These are phyloP conservation scores for Pseudogymnoascus sp. DNA, from an alignment of 2,329 filamentous ascomycete genomes.

Conservation along the genomic window DNA sequence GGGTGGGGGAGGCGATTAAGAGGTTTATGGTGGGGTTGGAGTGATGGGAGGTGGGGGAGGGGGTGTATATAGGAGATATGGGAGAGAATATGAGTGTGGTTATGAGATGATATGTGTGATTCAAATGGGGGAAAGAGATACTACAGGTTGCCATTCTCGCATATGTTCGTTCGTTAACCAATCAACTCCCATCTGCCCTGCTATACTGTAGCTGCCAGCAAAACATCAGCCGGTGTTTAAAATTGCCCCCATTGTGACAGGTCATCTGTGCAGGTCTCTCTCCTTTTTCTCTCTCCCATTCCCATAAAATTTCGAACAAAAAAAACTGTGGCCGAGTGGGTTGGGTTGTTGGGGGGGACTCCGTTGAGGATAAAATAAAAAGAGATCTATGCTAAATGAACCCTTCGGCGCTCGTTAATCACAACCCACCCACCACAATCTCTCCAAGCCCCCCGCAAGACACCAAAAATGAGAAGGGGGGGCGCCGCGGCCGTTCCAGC, in stretches of 20 bases:
- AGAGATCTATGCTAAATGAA: slow-evolving; percentile 6
- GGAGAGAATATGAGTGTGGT: neutral
- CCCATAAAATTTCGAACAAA: neutral
- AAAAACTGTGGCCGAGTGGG: no score
- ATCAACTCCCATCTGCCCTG: neutral
- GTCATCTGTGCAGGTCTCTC: neutral
- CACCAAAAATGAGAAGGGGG: neutral
- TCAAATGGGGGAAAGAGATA: slow-evolving; percentile 1
- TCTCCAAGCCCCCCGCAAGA: slow-evolving; percentile 1
- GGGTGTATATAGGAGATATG: neutral
- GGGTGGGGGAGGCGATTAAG: slow-evolving; percentile 60
- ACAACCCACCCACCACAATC: neutral
- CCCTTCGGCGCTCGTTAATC: slow-evolving; percentile 1
- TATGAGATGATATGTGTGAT: neutral
- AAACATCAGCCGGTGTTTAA: no score
- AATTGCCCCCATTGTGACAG: neutral
- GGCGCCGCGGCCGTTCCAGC: neutral
- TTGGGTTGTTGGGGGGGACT: neutral
- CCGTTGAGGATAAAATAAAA: slow-evolving; percentile 8
- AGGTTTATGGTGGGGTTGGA: slow-evolving; percentile 17
- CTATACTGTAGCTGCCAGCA: neutral
- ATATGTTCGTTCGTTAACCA: neutral
- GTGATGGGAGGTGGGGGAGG: no score
- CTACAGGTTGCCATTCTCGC: slow-evolving; percentile 1
- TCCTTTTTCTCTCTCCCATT: neutral